Conservation (phyloP, 2,329 filamentous ascomycete genomes). For the Colletotrichum musicola region DNA sequence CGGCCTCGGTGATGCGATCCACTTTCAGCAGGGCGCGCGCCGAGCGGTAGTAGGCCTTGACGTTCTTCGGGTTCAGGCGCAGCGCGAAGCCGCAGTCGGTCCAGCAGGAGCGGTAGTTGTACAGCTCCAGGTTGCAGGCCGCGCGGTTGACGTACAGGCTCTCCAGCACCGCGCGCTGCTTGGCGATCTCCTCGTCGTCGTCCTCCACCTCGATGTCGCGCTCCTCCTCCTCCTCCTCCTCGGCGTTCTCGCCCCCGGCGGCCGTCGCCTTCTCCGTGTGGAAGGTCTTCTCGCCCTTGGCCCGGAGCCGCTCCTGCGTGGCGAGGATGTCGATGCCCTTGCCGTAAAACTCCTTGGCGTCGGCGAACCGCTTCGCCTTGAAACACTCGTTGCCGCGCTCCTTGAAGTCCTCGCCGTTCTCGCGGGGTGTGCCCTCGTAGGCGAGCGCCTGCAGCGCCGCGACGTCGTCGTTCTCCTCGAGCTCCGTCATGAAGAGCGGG, state of each 20-base stretch:
- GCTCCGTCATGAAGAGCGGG: constrained; percentile 95
- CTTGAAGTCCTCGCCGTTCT: constrained; percentile 87
- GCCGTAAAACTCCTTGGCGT: constrained; percentile 92
- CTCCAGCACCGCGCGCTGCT: constrained; percentile 77
- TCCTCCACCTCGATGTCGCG: constrained; percentile 64
- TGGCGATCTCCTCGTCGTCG: constrained; percentile 67
- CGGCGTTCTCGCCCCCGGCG: constrained; percentile 59
- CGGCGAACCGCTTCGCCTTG: constrained; percentile 76
- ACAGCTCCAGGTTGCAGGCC: constrained; percentile 87
- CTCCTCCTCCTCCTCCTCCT: constrained; percentile 41
- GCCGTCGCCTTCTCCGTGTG: constrained; percentile 44
- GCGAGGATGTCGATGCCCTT: constrained; percentile 84
- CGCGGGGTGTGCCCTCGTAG: constrained; percentile 90
- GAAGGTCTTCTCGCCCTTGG: constrained; percentile 48
- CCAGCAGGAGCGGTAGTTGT: constrained; percentile 89
- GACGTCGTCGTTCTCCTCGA: constrained; percentile 86
- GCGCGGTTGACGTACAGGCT: constrained; percentile 88
- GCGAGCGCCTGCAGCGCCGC: constrained; percentile 91
- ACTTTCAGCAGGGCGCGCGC: constrained; percentile 82
- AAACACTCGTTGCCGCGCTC: constrained; percentile 94
- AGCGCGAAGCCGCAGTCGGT: constrained; percentile 86
- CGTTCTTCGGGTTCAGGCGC: constrained; percentile 80
- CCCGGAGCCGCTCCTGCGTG: constrained; percentile 70
- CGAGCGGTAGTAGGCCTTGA: constrained; percentile 94
- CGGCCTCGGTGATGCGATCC: constrained; percentile 82